A percentile compares a stretch with the other conserved stretches of the same genome.
These are phyloP conservation scores for Fusarium pseudonygamai DNA, from an alignment of 2,329 filamentous ascomycete genomes.

Conservation along the genomic window DNA sequence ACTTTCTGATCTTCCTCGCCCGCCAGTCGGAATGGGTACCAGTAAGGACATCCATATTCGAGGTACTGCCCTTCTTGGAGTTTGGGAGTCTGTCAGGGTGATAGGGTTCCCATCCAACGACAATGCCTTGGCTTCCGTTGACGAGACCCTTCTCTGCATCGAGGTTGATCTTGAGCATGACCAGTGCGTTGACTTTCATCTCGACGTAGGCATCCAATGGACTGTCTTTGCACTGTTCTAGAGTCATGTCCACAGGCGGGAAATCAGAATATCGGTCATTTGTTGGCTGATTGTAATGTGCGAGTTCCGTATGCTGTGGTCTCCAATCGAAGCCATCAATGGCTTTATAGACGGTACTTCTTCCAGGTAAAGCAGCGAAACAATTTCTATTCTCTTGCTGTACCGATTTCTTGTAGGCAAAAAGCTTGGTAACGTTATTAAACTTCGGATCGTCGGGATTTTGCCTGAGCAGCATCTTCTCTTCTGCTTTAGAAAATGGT, in stretches of 20 bases:
- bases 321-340: neutral
- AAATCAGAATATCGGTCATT: fast-evolving
- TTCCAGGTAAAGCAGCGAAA: fast-evolving
- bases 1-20: fast-evolving
- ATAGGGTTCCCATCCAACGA: slow-evolving; percentile 33
- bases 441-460: slow-evolving; percentile 40
- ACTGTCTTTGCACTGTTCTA: slow-evolving; percentile 5
- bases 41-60: neutral
- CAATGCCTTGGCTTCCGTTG: slow-evolving; percentile 43
- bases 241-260: fast-evolving
- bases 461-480: slow-evolving; percentile 56
- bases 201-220: slow-evolving; percentile 12
- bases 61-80: fast-evolving
- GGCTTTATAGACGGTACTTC: neutral
- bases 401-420: neutral
- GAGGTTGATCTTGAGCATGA: slow-evolving; percentile 41
- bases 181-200: slow-evolving; percentile 31
- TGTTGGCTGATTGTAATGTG: neutral
- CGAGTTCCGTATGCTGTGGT: neutral
- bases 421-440: slow-evolving; percentile 31
- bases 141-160: slow-evolving; percentile 3
- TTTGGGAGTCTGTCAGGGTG: neutral
- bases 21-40: neutral
- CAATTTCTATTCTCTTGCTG: fast-evolving
- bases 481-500: slow-evolving; percentile 49